These are phyloP conservation scores for Globisporangium barbulae DNA, from an alignment of 352 stramenopile species.

Conservation along the genomic window DNA sequence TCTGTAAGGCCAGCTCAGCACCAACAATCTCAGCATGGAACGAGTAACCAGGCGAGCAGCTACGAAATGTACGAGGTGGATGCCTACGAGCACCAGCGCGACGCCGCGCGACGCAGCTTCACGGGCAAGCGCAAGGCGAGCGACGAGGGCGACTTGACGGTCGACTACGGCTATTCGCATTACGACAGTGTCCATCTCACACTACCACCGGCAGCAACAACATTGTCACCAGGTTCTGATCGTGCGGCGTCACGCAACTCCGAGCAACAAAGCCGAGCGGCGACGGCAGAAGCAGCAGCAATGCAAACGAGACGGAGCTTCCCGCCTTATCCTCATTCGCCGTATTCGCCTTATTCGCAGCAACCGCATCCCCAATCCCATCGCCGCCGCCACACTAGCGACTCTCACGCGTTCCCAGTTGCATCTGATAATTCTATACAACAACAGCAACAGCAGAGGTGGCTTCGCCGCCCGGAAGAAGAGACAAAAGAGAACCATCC, in stretches of 20 bases:
- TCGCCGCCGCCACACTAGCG: background rate
- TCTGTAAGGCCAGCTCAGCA: background rate
- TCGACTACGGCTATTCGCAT: background rate
- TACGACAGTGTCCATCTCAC: constrained; percentile 4
- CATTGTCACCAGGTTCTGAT: background rate
- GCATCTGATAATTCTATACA: background rate
- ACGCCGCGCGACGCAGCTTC: background rate
- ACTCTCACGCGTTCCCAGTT: background rate
- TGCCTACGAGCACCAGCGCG: background rate
- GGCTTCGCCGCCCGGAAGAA: constrained; percentile 10
- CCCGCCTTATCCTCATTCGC: background rate
- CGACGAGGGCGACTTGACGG: background rate
- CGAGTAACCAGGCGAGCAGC: background rate
- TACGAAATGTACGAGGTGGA: background rate
- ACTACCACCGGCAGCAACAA: background rate
- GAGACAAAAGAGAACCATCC: background rate
- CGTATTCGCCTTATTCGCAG: background rate
- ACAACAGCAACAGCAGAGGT: background rate
- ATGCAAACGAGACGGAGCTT: background rate
- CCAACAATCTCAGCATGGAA: background rate
- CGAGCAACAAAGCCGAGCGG: background rate
- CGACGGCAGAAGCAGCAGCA: background rate
- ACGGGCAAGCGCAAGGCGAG: constrained; percentile 15
- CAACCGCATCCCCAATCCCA: background rate
- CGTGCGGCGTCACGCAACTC: background rate